phyloP scores from a whole-genome alignment of 1,139 yeast species.

The Candida sanyaensis region DNA sequence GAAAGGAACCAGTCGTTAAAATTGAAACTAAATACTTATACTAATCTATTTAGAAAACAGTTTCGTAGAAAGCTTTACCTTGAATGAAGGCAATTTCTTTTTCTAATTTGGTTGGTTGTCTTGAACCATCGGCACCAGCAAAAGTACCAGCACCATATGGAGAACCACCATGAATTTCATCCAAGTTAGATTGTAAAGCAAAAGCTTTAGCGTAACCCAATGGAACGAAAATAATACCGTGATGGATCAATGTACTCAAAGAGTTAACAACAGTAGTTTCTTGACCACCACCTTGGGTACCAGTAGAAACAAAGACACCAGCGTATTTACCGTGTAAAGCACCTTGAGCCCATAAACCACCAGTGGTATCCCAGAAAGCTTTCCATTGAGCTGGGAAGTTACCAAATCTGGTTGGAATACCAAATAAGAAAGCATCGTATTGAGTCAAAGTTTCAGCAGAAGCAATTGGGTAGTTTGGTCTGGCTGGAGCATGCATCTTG shows the following conservation, averaged over 20 bases:
- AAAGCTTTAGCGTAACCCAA: slow-evolving; percentile 72
- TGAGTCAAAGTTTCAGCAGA: slow-evolving; percentile 56
- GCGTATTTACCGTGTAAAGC: slow-evolving; percentile 74
- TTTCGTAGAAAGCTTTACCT: slow-evolving; percentile 49
- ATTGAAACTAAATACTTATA: neutral
- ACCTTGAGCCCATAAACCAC: slow-evolving; percentile 81
- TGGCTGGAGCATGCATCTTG: slow-evolving; percentile 62
- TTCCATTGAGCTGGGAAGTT: slow-evolving; percentile 80
- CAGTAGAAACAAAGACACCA: slow-evolving; percentile 76
- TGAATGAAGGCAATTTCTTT: slow-evolving; percentile 61
- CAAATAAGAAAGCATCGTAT: slow-evolving; percentile 78
- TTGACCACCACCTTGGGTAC: slow-evolving; percentile 85
- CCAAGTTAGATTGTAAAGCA: slow-evolving; percentile 57
- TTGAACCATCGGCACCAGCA: no score
- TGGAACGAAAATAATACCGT: slow-evolving; percentile 79
- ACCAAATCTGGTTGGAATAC: slow-evolving; percentile 85
- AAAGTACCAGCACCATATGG: slow-evolving; percentile 15
- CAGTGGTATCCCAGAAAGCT: slow-evolving; percentile 81
- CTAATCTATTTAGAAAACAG: neutral
- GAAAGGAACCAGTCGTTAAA: no score
- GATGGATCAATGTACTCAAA: slow-evolving; percentile 71
- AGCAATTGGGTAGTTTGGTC: slow-evolving; percentile 70
- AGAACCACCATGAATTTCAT: slow-evolving; percentile 79
- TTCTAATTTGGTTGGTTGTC: slow-evolving; percentile 60
- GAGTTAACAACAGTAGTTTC: slow-evolving; percentile 70